Percentiles rank a stretch among this genome's conserved stretches.
Conservation (phyloP, 2,329 filamentous ascomycete genomes). For the Alternaria ethzedia region DNA sequence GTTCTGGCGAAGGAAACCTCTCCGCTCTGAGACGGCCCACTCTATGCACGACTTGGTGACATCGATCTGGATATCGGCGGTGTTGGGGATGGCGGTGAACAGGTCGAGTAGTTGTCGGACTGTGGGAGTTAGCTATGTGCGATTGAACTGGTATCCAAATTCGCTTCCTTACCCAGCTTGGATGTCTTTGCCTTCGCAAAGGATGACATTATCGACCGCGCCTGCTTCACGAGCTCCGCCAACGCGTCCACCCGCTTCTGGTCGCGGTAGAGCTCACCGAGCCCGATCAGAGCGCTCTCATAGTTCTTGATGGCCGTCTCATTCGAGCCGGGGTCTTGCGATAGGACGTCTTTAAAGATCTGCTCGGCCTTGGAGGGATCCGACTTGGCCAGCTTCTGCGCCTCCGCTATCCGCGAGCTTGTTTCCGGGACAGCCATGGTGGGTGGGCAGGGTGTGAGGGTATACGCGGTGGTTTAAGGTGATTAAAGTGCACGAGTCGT, state of each 20-base stretch:
- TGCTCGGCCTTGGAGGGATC: constrained; percentile 84
- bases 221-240: constrained; percentile 87
- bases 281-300: constrained; percentile 82
- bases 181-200: constrained; percentile 99
- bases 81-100: constrained; percentile 91
- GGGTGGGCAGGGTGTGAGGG: constrained; percentile 2
- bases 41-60: constrained; percentile 99
- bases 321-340: constrained; percentile 80
- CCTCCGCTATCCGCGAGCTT: constrained; percentile 79
- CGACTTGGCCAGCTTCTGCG: constrained; percentile 80
- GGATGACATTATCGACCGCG: constrained; percentile 87
- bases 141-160: too few species aligned
- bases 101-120: constrained; percentile 97
- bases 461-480: background rate
- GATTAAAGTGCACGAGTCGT: background rate
- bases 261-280: constrained; percentile 93
- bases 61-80: constrained; percentile 89
- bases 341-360: constrained; percentile 88
- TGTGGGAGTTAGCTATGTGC: constrained; percentile 48
- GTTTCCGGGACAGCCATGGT: constrained; percentile 53
- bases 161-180: constrained; percentile 77
- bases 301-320: constrained; percentile 91
- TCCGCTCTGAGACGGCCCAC: constrained; percentile 93
- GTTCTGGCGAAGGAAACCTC: constrained; percentile 96
- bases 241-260: constrained; percentile 83